Base-by-base conservation (phyloP, 2,329 filamentous ascomycete species). In the Onygenales sp. region DNA sequence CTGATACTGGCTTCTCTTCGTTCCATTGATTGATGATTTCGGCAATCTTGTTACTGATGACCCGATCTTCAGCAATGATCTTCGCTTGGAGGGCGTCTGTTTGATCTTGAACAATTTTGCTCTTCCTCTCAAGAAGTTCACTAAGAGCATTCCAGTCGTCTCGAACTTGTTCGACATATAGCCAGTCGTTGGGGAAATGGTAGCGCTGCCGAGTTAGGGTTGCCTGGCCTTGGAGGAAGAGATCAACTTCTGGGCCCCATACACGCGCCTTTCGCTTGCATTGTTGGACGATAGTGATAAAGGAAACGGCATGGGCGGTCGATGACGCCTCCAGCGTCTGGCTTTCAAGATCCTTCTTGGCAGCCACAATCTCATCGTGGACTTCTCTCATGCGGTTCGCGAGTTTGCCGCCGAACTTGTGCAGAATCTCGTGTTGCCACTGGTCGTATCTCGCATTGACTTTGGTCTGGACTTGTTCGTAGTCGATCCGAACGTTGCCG, bases 371-470 rank as follows among this genome's bases (percentile, higher is more conserved):
- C 58, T 97, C 92, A 10, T 87, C 85, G 62, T 93, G 90, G 3
- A 96, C 86, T 64, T 98, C 93, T 48, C 89, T 82, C 84, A 97
- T 94, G 49, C 91, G 87, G 58, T 83, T 87, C 46, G 91, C 89
- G 45, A 98, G 85, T 53, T 93, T 89, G 54, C 81, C 80, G 39
- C 90, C 93, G 70, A 98, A 99, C 67, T 95, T 95, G 61, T 87
- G 82, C 39, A 97, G 78, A 53, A 98, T 95, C 60, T 99, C 93
- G 63, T 96, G 89, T 69, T 99, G 93, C 93, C 94, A 98, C 69
- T 97, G 92, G 66, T 99, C 94, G 67, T 98, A 99, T 69, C 97
- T 98, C 63, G 90, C 89, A 64, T 97, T 98, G 69, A 99, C 93
- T 71, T 95, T 96, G 54, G 92, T 89, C 71, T 98, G 94, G 0